Conservation (phyloP, 2,329 filamentous ascomycete genomes). For the Lasiodiplodia citricola region DNA sequence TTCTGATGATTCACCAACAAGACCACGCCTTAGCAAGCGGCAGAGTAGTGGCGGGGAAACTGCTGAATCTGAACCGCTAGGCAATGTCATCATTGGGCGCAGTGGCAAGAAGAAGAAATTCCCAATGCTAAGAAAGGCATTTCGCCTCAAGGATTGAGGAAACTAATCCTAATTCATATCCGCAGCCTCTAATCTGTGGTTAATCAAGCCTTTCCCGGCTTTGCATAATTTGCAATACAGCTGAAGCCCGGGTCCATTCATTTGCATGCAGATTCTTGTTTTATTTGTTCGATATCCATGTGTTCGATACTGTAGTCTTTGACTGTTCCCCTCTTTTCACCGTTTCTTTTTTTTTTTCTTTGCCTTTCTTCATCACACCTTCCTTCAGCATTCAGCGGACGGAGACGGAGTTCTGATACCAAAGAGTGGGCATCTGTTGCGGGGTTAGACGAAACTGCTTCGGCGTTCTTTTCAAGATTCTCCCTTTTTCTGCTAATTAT, state of each 20-base stretch:
- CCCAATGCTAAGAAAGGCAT: conserved; percentile 67
- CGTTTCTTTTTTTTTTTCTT: neutral
- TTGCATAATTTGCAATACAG: conserved; percentile 8
- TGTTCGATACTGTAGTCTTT: neutral
- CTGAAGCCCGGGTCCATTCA: conserved; percentile 6
- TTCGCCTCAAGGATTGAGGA: conserved; percentile 61
- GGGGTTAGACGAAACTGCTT: conserved; percentile 8
- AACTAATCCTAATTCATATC: neutral
- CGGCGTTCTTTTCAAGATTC: neutral
- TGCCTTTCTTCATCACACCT: conserved; percentile 1
- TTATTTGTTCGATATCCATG: conserved; percentile 6
- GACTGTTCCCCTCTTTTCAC: neutral
- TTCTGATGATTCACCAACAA: conserved; percentile 35
- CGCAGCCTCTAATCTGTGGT: neutral
- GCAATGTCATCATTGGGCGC: conserved; percentile 37
- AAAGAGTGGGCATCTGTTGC: conserved; percentile 18
- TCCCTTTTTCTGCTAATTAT: neutral
- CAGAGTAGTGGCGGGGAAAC: conserved; percentile 27
- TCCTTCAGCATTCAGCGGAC: conserved; percentile 2
- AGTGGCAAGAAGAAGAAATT: conserved; percentile 69
- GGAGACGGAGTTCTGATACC: conserved; percentile 20
- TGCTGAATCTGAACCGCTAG: neutral
- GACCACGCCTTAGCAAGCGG: conserved; percentile 31
- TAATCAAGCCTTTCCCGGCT: neutral
- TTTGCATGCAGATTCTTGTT: neutral